phyloP scores from a whole-genome alignment of 2,329 filamentous ascomycete genomes.

The Arthrobotrys musiformis region DNA sequence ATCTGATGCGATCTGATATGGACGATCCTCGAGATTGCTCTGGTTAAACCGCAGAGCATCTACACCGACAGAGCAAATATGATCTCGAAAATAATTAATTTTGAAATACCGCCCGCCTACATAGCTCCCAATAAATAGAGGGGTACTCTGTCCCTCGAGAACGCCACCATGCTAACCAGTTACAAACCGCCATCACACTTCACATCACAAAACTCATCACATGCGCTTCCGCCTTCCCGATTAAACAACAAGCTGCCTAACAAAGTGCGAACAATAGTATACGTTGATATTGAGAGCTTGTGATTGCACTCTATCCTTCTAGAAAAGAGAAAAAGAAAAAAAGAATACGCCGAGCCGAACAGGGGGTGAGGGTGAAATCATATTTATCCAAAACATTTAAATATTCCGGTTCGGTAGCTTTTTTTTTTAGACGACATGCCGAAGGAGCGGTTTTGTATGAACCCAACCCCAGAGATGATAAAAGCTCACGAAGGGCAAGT shows the following conservation, averaged over 20 bases:
- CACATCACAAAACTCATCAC: slow-evolving; percentile 30
- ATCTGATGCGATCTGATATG: not conserved
- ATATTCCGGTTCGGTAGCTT: not conserved
- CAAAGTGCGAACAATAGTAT: slow-evolving; percentile 7
- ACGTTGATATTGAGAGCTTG: slow-evolving; percentile 15
- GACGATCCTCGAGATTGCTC: not conserved
- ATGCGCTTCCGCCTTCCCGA: slow-evolving; percentile 50
- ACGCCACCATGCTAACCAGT: slow-evolving; percentile 17
- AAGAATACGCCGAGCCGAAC: not conserved
- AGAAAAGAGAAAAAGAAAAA: slow-evolving; percentile 3
- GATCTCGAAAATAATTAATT: not conserved
- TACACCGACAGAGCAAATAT: not conserved
- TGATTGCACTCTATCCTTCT: slow-evolving; percentile 29
- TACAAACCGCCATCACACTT: slow-evolving; percentile 18
- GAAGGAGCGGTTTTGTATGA: not conserved
- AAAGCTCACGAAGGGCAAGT: slow-evolving; percentile 13
- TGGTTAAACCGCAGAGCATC: no score
- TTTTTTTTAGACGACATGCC: slow-evolving; percentile 10
- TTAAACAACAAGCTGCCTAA: slow-evolving; percentile 33
- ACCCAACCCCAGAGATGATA: slow-evolving; percentile 8
- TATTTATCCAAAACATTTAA: slow-evolving; percentile 4
- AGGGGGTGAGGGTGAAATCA: not conserved
- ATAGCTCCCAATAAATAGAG: not conserved
- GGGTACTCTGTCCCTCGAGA: not conserved
- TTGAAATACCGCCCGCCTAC: not conserved